phyloP scores from a whole-genome alignment of 257 asterid genomes.

The Lavandula angustifolia region DNA sequence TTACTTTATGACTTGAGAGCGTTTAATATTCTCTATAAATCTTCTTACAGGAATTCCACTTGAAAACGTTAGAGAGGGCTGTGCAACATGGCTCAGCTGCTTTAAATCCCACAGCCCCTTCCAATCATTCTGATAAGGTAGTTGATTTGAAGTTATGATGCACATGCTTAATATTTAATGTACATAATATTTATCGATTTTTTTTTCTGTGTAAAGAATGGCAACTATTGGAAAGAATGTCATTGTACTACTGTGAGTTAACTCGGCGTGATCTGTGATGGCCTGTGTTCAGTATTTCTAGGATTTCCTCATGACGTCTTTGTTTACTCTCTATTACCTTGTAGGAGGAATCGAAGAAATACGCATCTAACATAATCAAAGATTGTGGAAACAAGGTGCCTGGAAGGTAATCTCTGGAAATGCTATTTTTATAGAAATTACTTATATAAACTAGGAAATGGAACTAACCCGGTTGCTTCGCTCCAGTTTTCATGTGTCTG shows the following conservation, averaged over 20 bases:
- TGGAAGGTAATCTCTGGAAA: slow-evolving; percentile 52
- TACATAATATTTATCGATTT: neutral
- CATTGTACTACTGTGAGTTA: slow-evolving; percentile 9
- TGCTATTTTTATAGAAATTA: slow-evolving; percentile 25
- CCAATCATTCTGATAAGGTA: slow-evolving; percentile 29
- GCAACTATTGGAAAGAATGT: neutral
- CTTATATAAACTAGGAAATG: neutral
- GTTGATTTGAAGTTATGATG: slow-evolving; percentile 16
- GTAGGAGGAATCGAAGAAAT: slow-evolving; percentile 52
- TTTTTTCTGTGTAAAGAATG: slow-evolving; percentile 12
- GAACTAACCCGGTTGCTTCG: neutral
- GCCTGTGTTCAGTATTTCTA: neutral
- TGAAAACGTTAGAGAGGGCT: slow-evolving; percentile 89
- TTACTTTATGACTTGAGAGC: slow-evolving; percentile 6
- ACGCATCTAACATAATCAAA: slow-evolving; percentile 32
- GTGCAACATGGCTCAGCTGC: slow-evolving; percentile 55
- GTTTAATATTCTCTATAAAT: slow-evolving; percentile 25
- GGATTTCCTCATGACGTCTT: slow-evolving; percentile 14
- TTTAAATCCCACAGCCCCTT: slow-evolving; percentile 40
- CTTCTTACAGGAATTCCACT: slow-evolving; percentile 78
- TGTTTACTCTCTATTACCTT: slow-evolving; percentile 30
- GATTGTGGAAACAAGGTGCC: slow-evolving; percentile 56
- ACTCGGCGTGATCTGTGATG: slow-evolving; percentile 9
- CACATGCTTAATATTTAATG: neutral
- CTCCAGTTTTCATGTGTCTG: neutral